Evolutionary conservation across 148 eudicot genomes (phyloP).

Genomic region (Fagopyrum tataricum): DNA sequence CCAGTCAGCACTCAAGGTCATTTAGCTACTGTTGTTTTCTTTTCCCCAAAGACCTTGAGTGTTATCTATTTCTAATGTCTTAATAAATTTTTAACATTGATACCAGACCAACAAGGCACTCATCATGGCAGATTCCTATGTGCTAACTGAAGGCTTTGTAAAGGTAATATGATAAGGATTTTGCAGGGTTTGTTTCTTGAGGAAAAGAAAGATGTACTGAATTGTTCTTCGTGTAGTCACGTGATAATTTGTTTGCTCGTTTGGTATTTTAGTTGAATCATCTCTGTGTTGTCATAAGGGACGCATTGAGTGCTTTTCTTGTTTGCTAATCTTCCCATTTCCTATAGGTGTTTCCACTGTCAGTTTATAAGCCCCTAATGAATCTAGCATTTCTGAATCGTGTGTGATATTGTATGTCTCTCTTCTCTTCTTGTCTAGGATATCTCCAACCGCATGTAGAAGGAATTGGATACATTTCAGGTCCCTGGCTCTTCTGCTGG

Average conservation of each 20-base stretch:
- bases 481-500: constrained; percentile 31
- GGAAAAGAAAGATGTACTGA: background rate
- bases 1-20: constrained; percentile 77
- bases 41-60: background rate
- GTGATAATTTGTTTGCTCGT: background rate
- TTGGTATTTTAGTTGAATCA: background rate
- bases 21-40: background rate
- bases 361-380: background rate
- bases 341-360: background rate
- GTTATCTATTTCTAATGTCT: constrained; percentile 8
- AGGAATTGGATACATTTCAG: constrained; percentile 54
- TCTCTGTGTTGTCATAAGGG: background rate
- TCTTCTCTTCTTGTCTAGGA: constrained; percentile 32
- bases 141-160: constrained; percentile 71
- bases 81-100: constrained; percentile 18
- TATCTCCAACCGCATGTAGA: constrained; percentile 62
- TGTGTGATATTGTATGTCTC: background rate
- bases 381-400: background rate
- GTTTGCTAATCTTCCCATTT: background rate
- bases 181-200: background rate
- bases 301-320: background rate
- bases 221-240: background rate
- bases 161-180: constrained; percentile 46
- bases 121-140: constrained; percentile 73
- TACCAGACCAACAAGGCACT: constrained; percentile 69